A percentile compares a stretch with the other conserved stretches of the same genome.
Conservation (phyloP, 305 asterid genomes). For the Salvia sclarea region DNA sequence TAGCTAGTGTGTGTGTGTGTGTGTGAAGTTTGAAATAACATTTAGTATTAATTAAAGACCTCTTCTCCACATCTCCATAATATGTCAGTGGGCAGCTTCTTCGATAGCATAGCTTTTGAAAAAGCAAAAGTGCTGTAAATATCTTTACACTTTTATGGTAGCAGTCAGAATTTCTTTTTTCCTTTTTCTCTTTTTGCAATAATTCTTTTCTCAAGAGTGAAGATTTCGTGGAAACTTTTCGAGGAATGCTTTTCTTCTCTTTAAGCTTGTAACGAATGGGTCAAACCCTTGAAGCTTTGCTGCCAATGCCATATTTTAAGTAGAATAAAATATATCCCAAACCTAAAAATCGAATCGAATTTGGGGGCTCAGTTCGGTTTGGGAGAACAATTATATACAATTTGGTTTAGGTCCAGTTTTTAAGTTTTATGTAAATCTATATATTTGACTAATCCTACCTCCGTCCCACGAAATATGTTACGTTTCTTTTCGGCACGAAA, state of each 20-base stretch:
- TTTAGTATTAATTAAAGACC: not conserved
- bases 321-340: no score
- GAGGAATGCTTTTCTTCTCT: constrained; percentile 2
- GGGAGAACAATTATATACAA: no score
- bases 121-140: constrained; percentile 40
- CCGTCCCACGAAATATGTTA: no score
- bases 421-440: no score
- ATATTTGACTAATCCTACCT: no score
- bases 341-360: not conserved
- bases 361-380: no score
- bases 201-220: constrained; percentile 29
- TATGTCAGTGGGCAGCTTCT: constrained; percentile 39
- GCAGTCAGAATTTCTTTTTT: constrained; percentile 23
- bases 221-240: constrained; percentile 30
- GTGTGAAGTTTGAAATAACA: not conserved
- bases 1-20: not conserved
- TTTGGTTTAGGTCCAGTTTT: no score
- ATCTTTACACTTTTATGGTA: constrained; percentile 38
- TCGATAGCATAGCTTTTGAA: constrained; percentile 39
- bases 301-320: not conserved
- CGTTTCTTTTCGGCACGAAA: no score
- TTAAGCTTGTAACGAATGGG: constrained; percentile 15
- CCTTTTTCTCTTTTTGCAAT: not conserved
- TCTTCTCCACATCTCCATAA: constrained; percentile 20
- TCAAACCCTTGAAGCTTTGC: constrained; percentile 8